Percentiles rank a stretch among this genome's conserved stretches.
Conservation (phyloP, 2,329 filamentous ascomycete genomes). For the Colletotrichum ledebouriae region DNA sequence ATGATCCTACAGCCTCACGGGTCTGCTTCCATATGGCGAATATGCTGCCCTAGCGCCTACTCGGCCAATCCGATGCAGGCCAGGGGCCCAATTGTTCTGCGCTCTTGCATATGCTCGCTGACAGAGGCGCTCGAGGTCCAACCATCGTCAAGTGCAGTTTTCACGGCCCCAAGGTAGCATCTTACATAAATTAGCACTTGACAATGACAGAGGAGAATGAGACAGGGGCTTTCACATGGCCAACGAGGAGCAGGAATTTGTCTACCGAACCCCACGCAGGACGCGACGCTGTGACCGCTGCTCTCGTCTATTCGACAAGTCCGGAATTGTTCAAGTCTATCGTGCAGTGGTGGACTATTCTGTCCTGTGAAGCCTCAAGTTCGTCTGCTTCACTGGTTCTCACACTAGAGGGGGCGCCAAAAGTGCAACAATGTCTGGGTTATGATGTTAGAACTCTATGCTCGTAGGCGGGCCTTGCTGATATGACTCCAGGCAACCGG, state of each 20-base stretch:
- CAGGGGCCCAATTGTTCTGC: background rate
- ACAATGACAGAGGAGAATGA: slow-evolving; percentile 16
- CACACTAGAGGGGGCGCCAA: background rate
- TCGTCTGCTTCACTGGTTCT: background rate
- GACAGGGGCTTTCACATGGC: slow-evolving; percentile 17
- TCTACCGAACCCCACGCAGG: slow-evolving; percentile 7
- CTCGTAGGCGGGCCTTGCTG: slow-evolving; percentile 13
- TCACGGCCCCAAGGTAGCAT: background rate
- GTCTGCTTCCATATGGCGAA: background rate
- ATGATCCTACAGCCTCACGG: slow-evolving; percentile 11
- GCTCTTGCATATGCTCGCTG: background rate
- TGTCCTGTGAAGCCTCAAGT: slow-evolving; percentile 3
- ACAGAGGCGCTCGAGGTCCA: background rate
- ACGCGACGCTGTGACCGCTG: slow-evolving; percentile 14
- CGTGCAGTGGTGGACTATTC: background rate
- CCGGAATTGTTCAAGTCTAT: background rate
- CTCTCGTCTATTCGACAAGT: background rate
- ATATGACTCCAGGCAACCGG: slow-evolving; percentile 20
- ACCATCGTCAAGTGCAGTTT: background rate
- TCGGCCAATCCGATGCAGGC: slow-evolving; percentile 17
- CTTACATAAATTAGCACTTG: background rate
- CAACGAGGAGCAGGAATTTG: background rate
- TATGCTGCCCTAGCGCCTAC: slow-evolving; percentile 25
- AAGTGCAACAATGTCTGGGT: slow-evolving; percentile 16
- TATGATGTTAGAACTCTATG: slow-evolving; percentile 15